Evolutionary conservation across 2,329 filamentous ascomycete genomes (phyloP).

Genomic region (Gyromitra esculenta): DNA sequence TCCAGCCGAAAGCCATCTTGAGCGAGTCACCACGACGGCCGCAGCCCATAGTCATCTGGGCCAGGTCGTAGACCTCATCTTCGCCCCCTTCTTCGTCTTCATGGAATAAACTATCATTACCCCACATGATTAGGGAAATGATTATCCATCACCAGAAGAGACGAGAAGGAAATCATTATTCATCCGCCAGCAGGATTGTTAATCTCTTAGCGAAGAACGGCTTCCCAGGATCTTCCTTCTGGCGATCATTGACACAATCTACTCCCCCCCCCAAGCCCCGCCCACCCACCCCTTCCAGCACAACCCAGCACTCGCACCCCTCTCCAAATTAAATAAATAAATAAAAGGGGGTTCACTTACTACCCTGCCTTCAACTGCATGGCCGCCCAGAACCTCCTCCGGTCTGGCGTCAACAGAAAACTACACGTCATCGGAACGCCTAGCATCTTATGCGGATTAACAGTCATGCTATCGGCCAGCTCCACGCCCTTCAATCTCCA

Average conservation of each 20-base stretch:
- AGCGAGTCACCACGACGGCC: slow-evolving; percentile 84
- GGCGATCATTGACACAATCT: slow-evolving; percentile 11
- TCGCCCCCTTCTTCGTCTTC: slow-evolving; percentile 62
- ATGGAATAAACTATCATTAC: slow-evolving; percentile 70
- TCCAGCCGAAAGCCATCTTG: slow-evolving; percentile 88
- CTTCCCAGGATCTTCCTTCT: neutral
- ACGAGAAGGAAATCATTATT: slow-evolving; percentile 12
- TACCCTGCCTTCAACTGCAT: slow-evolving; percentile 91
- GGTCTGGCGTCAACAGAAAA: slow-evolving; percentile 82
- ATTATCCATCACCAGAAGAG: slow-evolving; percentile 9
- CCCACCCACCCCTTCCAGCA: slow-evolving; percentile 21
- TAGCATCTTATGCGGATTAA: slow-evolving; percentile 98
- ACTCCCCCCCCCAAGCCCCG: neutral
- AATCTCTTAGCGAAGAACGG: neutral
- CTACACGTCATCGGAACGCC: slow-evolving; percentile 89
- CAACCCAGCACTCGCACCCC: slow-evolving; percentile 19
- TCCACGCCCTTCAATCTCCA: slow-evolving; percentile 75
- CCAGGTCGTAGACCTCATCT: slow-evolving; percentile 81
- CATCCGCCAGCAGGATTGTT: slow-evolving; percentile 10
- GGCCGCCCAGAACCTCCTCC: slow-evolving; percentile 79
- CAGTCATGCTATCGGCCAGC: slow-evolving; percentile 80
- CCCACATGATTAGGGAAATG: slow-evolving; percentile 30
- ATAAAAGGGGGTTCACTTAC: slow-evolving; percentile 39
- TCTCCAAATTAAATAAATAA: neutral
- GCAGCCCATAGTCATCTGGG: slow-evolving; percentile 92